phyloP scores from a whole-genome alignment of 179 eudicot genomes.

The Drosera spatulata region DNA sequence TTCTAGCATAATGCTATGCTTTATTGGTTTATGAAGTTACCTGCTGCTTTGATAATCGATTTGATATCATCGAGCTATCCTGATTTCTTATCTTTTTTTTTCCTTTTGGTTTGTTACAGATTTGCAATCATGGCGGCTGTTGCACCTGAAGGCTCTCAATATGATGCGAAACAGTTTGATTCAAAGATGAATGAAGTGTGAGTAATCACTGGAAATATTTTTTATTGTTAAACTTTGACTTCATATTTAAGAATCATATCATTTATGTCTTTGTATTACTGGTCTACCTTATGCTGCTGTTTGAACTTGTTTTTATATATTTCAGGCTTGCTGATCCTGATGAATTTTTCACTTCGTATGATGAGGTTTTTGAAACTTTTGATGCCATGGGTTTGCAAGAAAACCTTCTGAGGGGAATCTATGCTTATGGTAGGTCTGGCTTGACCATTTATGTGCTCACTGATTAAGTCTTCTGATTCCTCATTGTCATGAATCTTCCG shows the following conservation, averaged over 20 bases:
- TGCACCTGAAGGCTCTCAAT: conserved; percentile 12
- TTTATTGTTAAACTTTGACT: neutral
- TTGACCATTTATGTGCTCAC: neutral
- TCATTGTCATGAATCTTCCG: too few relatives aligned
- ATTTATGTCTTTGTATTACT: neutral
- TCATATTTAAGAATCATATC: neutral
- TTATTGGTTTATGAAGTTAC: too few relatives aligned
- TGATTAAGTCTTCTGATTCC: neutral
- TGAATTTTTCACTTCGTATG: conserved; percentile 32
- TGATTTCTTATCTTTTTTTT: too few relatives aligned
- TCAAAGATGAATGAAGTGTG: conserved; percentile 12
- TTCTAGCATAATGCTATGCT: too few relatives aligned
- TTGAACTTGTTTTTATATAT: neutral
- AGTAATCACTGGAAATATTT: neutral
- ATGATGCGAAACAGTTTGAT: conserved; percentile 9
- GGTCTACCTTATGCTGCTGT: neutral
- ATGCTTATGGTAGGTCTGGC: conserved; percentile 16
- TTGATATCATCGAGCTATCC: neutral
- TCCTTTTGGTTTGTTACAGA: neutral
- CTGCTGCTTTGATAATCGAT: neutral
- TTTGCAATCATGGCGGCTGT: conserved; percentile 11
- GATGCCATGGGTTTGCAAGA: conserved; percentile 40
- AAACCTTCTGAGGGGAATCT: conserved; percentile 35
- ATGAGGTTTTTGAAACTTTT: conserved; percentile 32
- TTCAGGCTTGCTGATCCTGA: conserved; percentile 24